Conservation (phyloP, 192 early-diverging fungal genomes). For the Coemansia sp. region DNA sequence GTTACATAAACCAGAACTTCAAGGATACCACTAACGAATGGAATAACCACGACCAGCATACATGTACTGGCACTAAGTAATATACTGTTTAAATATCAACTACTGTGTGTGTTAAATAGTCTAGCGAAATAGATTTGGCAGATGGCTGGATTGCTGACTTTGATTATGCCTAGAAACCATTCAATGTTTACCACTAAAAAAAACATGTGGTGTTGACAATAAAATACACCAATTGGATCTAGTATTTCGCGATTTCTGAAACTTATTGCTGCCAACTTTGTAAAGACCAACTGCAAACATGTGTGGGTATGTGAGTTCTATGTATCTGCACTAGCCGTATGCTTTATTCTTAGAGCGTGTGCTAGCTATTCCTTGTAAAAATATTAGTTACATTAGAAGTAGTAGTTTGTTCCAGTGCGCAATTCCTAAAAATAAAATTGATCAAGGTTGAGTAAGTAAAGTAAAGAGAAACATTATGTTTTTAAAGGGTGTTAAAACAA, state of each 20-base stretch:
- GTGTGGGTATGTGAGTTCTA: slow-evolving; percentile 13
- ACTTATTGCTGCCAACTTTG: slow-evolving; percentile 42
- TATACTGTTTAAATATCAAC: slow-evolving; percentile 32
- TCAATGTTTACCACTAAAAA: slow-evolving; percentile 43
- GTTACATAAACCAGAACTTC: slow-evolving; percentile 60
- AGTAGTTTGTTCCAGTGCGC: too few relatives aligned
- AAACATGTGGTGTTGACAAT: slow-evolving; percentile 32
- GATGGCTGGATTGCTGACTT: slow-evolving; percentile 41
- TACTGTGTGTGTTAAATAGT: not conserved
- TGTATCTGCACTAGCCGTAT: not conserved
- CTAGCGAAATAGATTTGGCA: slow-evolving; percentile 22
- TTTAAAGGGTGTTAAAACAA: not conserved
- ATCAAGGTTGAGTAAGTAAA: not conserved
- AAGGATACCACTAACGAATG: slow-evolving; percentile 62
- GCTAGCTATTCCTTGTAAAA: not conserved
- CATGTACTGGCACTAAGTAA: slow-evolving; percentile 42
- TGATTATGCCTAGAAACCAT: slow-evolving; percentile 38
- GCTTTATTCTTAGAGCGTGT: not conserved
- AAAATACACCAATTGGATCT: slow-evolving; percentile 49
- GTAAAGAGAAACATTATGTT: not conserved
- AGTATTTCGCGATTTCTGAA: slow-evolving; percentile 47
- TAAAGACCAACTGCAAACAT: slow-evolving; percentile 49
- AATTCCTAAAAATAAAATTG: too few relatives aligned
- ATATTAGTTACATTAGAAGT: not conserved
- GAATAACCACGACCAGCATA: slow-evolving; percentile 55